These are phyloP conservation scores for Phytophthora crassamura DNA, from an alignment of 352 stramenopile species.

Conservation along the genomic window DNA sequence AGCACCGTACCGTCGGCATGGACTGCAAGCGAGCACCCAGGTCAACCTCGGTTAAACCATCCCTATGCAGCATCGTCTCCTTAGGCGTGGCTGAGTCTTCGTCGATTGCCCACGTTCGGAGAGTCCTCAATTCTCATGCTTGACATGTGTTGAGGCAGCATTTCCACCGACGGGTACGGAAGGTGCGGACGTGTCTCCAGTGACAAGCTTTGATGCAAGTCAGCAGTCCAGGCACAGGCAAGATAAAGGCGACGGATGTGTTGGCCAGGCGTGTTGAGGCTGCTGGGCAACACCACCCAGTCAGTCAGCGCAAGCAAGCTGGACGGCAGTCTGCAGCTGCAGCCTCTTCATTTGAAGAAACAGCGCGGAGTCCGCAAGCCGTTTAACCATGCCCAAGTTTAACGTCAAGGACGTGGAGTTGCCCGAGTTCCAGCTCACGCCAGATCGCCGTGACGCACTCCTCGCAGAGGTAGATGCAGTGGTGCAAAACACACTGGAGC, in stretches of 20 bases:
- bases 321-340: conserved; percentile 1
- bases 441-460: conserved; percentile 25
- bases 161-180: conserved; percentile 14
- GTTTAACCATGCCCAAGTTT: conserved; percentile 39
- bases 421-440: conserved; percentile 31
- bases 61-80: background rate
- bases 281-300: conserved; percentile 15
- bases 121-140: conserved; percentile 4
- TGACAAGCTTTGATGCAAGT: conserved; percentile 18
- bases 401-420: conserved; percentile 41
- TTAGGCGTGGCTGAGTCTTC: background rate
- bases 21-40: background rate
- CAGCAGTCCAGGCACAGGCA: conserved; percentile 14
- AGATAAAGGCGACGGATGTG: conserved; percentile 39
- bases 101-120: conserved; percentile 14
- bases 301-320: conserved; percentile 11
- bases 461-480: conserved; percentile 37
- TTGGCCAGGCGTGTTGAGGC: conserved; percentile 9
- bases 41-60: background rate
- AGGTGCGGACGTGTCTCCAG: conserved; percentile 11
- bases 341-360: conserved; percentile 31
- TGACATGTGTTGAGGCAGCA: conserved; percentile 21
- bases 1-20: too few relatives aligned
- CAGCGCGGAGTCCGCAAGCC: conserved; percentile 14
- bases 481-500: conserved; percentile 41